A percentile compares a stretch with the other conserved stretches of the same genome.
These are phyloP conservation scores for Myriosclerotinia scirpicola DNA, from an alignment of 2,329 filamentous ascomycete genomes.

Conservation along the genomic window DNA sequence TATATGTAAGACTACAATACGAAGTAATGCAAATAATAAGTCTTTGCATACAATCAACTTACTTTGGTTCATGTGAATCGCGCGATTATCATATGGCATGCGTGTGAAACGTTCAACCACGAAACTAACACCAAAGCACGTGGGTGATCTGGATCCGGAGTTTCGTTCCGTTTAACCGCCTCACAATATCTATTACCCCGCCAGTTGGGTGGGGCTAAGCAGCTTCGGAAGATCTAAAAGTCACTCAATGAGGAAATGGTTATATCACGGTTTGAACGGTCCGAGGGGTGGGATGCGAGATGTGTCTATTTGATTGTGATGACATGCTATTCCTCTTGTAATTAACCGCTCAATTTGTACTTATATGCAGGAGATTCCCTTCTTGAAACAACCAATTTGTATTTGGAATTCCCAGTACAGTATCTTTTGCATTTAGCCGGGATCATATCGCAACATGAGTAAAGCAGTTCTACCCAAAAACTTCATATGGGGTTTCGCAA, in stretches of 20 bases:
- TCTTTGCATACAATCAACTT: not conserved
- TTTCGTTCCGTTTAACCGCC: constrained; percentile 18
- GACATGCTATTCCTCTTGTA: not conserved
- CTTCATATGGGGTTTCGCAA: constrained; percentile 80
- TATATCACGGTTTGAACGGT: constrained; percentile 33
- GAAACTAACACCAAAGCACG: constrained; percentile 18
- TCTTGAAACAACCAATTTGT: not conserved
- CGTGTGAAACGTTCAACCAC: not conserved
- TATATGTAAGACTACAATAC: constrained; percentile 11
- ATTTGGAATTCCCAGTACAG: not conserved
- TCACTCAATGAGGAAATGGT: constrained; percentile 25
- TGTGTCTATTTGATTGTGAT: constrained; percentile 11
- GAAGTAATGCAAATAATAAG: constrained; percentile 4
- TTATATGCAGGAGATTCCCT: constrained; percentile 17
- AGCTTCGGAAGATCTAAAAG: constrained; percentile 25
- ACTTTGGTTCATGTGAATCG: not conserved
- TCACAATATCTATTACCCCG: constrained; percentile 8
- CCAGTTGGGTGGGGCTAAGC: constrained; percentile 26
- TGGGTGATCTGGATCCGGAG: constrained; percentile 11
- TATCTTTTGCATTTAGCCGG: constrained; percentile 22
- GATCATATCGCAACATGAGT: constrained; percentile 45
- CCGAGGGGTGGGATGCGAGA: constrained; percentile 27
- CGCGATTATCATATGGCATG: not conserved
- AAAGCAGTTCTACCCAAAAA: constrained; percentile 57
- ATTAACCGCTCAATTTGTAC: constrained; percentile 22